These are phyloP conservation scores for Phialocephala subalpina DNA, from an alignment of 2,329 filamentous ascomycete species.

Conservation along the genomic window DNA sequence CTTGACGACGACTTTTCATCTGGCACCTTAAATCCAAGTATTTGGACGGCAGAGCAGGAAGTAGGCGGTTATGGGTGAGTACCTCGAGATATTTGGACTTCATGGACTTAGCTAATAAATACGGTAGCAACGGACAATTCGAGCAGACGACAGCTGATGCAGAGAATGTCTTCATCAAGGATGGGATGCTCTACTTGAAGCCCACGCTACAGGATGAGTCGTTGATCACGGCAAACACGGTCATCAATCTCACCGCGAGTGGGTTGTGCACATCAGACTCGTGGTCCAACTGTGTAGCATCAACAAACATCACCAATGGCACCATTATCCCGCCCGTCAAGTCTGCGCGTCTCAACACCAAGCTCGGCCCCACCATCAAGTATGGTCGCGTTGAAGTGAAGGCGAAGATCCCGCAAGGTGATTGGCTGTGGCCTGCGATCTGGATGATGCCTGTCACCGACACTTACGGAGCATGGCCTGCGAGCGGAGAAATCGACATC, in stretches of 20 bases:
- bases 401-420: constrained; percentile 24
- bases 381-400: constrained; percentile 27
- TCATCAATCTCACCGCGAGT: constrained; percentile 19
- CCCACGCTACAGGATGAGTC: constrained; percentile 23
- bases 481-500: constrained; percentile 25
- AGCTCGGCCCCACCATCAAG: constrained; percentile 57
- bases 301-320: constrained; percentile 45
- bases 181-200: constrained; percentile 21
- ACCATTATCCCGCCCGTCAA: constrained; percentile 78
- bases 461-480: constrained; percentile 25
- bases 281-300: constrained; percentile 20
- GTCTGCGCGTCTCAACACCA: constrained; percentile 79
- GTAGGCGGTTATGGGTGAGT: constrained; percentile 24
- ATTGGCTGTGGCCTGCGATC: constrained; percentile 29
- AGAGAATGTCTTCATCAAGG: constrained; percentile 25
- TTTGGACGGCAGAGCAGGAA: constrained; percentile 20
- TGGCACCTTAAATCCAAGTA: constrained; percentile 20
- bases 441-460: constrained; percentile 24
- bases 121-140: constrained; percentile 21
- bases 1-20: constrained; percentile 52
- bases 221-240: constrained; percentile 14
- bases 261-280: constrained; percentile 22
- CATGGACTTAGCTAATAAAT: neutral
- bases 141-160: constrained; percentile 20
- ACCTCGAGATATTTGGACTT: too few relatives aligned